These are phyloP conservation scores for Eucalyptus curtisii DNA, from an alignment of 345 rosid genomes.

Conservation along the genomic window DNA sequence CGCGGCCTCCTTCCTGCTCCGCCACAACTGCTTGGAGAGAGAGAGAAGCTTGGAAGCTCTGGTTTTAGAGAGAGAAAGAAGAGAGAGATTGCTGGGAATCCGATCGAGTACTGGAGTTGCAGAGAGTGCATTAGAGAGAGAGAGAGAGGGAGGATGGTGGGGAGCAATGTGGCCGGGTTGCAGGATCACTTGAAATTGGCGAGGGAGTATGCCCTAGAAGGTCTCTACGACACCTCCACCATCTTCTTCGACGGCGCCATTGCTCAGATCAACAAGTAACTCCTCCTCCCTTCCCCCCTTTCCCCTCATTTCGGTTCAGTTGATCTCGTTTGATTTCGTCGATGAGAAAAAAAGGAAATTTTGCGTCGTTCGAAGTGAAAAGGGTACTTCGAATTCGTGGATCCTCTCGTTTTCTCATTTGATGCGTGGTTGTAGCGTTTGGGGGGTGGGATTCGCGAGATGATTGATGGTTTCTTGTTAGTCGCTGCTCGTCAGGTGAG, in stretches of 20 bases:
- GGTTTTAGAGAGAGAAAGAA: neutral
- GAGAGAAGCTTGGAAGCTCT: neutral
- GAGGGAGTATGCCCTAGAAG: slow-evolving; percentile 90
- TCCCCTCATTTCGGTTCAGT: neutral
- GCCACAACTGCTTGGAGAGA: neutral
- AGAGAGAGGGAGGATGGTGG: neutral
- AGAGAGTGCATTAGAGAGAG: neutral
- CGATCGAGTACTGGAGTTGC: neutral
- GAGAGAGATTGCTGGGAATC: neutral
- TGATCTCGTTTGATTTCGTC: neutral
- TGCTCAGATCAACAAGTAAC: slow-evolving; percentile 79
- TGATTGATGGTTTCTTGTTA: neutral
- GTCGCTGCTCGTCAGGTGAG: neutral
- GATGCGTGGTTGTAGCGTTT: neutral
- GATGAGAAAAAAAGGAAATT: neutral
- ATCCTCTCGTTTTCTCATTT: neutral
- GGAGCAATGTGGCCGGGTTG: slow-evolving; percentile 37
- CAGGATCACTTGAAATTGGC: slow-evolving; percentile 98
- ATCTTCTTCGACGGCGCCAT: slow-evolving; percentile 93
- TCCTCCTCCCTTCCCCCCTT: neutral
- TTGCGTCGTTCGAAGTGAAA: neutral
- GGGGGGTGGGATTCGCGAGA: neutral
- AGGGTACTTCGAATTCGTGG: neutral
- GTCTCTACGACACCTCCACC: slow-evolving; percentile 82
- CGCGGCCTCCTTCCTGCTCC: slow-evolving; percentile 5